Evolutionary conservation across 2,329 filamentous ascomycete genomes (phyloP), one percentile per base, ranked within the genome.

Genomic region (Peltaster fructicola): DNA sequence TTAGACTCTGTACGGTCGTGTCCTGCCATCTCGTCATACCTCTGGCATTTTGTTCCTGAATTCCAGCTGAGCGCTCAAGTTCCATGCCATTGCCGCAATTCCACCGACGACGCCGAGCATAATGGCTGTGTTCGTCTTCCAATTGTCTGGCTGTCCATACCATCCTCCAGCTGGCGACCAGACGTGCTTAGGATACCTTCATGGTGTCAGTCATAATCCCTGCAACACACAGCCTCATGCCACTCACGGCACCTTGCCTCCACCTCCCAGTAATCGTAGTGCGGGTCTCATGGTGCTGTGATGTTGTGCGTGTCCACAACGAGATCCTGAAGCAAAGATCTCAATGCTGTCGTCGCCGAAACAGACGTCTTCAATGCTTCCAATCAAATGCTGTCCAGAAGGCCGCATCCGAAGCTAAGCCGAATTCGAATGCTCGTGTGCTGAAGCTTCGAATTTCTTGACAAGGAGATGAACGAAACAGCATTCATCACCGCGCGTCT

Each of bases 161-260:
- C 88, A 98, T 57, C 88, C 88, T 66, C 88, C 88, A 38, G 85
- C 65, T 34, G 88, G 88, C 48, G 88, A 95, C 88, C 88, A 98
- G 66, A 98, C 81, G 65, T 98, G 85, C 29, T 44, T 45, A 13
- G 42, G 40, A 37, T 47, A 44, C 30, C 36, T 46, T 32, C 15
- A 27, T 14, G 21, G 15, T 7, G 30, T 37, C 28, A 40, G 35
- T 33, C 26, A 34, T 37, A 38, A 36, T 13, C 7, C 18, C 13
- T 20, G 15, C 17, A 11, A n/a, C 13, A 20, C 4, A 7, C 8
- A 4, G 14, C 3, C 7, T 14, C 13, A 15, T 23, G 4, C 8
- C n/a, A 48, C 63, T 43, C 64, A 77, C 68, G 69, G 66, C 40
- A 78, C 65, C 57, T 77, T 77, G 55, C 68, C 73, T 61, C 82